Percentiles rank a stretch among this genome's conserved stretches.
Evolutionary conservation across 2,329 filamentous ascomycete genomes (phyloP).

Genomic region (Sporothrix inflata): DNA sequence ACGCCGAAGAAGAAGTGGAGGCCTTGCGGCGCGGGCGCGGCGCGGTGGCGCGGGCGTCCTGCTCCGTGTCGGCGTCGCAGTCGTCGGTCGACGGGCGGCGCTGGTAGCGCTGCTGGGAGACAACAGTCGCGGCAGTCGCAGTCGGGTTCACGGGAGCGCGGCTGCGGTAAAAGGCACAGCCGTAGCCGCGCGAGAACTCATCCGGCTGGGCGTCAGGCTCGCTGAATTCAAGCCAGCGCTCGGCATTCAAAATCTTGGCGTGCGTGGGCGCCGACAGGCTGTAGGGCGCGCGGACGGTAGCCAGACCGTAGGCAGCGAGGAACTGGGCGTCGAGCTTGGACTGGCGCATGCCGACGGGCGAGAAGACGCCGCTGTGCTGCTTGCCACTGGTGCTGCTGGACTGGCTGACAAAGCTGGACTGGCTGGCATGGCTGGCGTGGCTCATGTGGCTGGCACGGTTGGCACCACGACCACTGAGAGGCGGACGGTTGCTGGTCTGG

Average conservation of each 20-base stretch:
- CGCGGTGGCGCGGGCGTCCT: constrained; percentile 30
- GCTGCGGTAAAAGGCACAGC: constrained; percentile 56
- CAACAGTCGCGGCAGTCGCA: background rate
- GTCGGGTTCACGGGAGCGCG: constrained; percentile 32
- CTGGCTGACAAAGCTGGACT: constrained; percentile 19
- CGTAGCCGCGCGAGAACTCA: constrained; percentile 57
- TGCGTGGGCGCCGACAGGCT: constrained; percentile 56
- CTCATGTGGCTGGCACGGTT: constrained; percentile 10
- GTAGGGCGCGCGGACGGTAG: constrained; percentile 55
- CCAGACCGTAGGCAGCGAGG: constrained; percentile 58
- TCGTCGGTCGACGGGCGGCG: constrained; percentile 30
- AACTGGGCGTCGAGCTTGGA: constrained; percentile 48
- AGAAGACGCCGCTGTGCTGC: constrained; percentile 32
- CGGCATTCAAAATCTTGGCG: constrained; percentile 51
- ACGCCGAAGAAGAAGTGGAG: background rate
- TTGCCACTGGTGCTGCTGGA: background rate
- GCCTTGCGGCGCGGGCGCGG: constrained; percentile 10
- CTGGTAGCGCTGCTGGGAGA: constrained; percentile 26
- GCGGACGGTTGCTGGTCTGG: constrained; percentile 19
- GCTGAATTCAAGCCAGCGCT: constrained; percentile 59
- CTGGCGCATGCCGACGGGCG: constrained; percentile 29
- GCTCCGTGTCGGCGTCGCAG: constrained; percentile 37
- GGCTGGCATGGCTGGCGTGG: constrained; percentile 15
- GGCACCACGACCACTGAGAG: background rate
- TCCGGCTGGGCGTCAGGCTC: constrained; percentile 47